Evolutionary conservation across 1,139 yeast genomes (phyloP).

Genomic region (Torulaspora pretoriensis): DNA sequence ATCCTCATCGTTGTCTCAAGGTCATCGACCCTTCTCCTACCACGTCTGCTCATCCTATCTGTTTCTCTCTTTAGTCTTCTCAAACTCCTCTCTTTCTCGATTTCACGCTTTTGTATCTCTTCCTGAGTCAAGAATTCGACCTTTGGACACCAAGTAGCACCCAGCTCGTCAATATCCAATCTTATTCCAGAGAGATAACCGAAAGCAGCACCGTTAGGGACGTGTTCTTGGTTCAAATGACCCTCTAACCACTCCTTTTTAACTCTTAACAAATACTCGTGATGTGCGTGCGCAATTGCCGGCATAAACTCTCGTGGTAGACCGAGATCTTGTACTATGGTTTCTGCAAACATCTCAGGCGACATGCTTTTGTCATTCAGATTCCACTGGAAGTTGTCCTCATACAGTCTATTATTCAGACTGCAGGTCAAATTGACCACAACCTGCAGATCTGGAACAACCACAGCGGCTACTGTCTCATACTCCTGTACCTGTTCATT

Average conservation of each 20-base stretch:
- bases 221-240: conserved; percentile 49
- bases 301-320: conserved; percentile 81
- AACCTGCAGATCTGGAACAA: conserved; percentile 67
- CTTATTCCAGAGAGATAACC: conserved; percentile 63
- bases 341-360: conserved; percentile 80
- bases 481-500: conserved; percentile 77
- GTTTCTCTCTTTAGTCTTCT: conserved; percentile 91
- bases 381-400: conserved; percentile 96
- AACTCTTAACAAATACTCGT: conserved; percentile 70
- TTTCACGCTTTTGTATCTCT: conserved; percentile 92
- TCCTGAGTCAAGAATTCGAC: conserved; percentile 83
- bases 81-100: conserved; percentile 87
- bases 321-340: conserved; percentile 81
- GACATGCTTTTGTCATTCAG: conserved; percentile 48
- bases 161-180: conserved; percentile 53
- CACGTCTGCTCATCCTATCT: conserved; percentile 45
- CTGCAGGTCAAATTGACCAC: conserved; percentile 78
- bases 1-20: conserved; percentile 41
- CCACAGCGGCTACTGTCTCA: conserved; percentile 58
- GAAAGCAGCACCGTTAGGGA: conserved; percentile 55
- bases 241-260: conserved; percentile 89
- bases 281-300: conserved; percentile 82
- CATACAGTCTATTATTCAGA: conserved; percentile 76
- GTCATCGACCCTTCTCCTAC: conserved; percentile 56
- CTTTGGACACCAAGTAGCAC: conserved; percentile 85